Base-by-base conservation (phyloP, 495 filamentous ascomycete genomes). In the Penicillium cinerascens region DNA sequence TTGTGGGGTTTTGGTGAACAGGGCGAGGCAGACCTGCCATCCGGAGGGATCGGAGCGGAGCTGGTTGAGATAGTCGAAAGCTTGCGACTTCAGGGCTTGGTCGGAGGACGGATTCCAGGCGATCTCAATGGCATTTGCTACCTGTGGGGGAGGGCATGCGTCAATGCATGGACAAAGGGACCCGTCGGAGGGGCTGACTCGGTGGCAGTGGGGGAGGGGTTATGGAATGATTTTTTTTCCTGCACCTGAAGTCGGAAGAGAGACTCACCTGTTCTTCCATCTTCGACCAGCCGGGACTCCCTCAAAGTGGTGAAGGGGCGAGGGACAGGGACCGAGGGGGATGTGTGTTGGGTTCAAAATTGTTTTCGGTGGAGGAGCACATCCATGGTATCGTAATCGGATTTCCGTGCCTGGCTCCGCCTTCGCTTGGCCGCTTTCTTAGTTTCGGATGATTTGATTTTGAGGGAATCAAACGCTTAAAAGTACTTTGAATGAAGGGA, bases 121-220 rank as follows among this genome's bases (percentile, higher is more conserved):
- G 76, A 96, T 90, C 68, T 93, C 81, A 74, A 97, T 92, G 69
- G 91, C 91, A 71, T 87, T 90, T 70, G 91, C 86, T 70, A 96
- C 85, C 90, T 96, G 65, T 46, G 17, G 25, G 25, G n/a, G 22
- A 18, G 38, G 38, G 36, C 26, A 52, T 16, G 29, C 51, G 54
- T 61, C 54, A 60, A 54, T 60, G 29, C 41, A 15, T 29, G 42
- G n/a, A 38, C 18, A 37, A 17, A 29, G 26, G 45, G 29, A 33
- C 21, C 52, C 44, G 49, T 51, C 47, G 56, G 55, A 58, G 55
- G 51, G 42, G 66, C 38, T 48, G 52, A 46, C 23, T 40, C 49
- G 58, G 51, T 37, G 59, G 55, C 35, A 46, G 55, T 55, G 54
- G 51, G 50, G 55, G 55, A 61, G 48, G 58, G 53, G 53, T n/a